Conservation (phyloP, 371 early-diverging fungal genomes). For the Umbelopsis sp. region DNA sequence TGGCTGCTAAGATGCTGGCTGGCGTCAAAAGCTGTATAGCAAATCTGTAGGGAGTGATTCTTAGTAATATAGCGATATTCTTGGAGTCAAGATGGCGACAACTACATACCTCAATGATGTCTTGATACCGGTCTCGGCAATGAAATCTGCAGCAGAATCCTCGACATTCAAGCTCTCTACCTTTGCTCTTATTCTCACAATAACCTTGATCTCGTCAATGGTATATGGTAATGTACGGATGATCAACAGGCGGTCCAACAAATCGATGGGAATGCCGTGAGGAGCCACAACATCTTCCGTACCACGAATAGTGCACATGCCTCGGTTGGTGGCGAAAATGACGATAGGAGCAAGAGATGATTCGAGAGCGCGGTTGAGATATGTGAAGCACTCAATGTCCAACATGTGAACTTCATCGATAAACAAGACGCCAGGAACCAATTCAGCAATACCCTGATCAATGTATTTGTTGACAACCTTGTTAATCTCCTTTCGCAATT, state of each 20-base stretch:
- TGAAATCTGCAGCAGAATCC: slow-evolving; percentile 74
- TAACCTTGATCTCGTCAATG: slow-evolving; percentile 87
- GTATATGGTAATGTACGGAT: slow-evolving; percentile 94
- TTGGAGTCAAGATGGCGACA: too few relatives aligned
- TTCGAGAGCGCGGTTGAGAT: slow-evolving; percentile 97
- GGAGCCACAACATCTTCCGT: slow-evolving; percentile 90
- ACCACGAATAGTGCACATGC: slow-evolving; percentile 93
- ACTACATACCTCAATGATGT: slow-evolving; percentile 65
- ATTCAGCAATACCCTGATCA: slow-evolving; percentile 97
- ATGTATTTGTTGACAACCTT: slow-evolving; percentile 98
- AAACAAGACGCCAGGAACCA: slow-evolving; percentile 97
- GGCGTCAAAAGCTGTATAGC: slow-evolving; percentile 98
- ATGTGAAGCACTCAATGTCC: slow-evolving; percentile 98
- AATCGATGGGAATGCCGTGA: slow-evolving; percentile 97
- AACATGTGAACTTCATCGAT: slow-evolving; percentile 99
- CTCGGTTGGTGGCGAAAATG: slow-evolving; percentile 97
- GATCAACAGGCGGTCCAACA: slow-evolving; percentile 95
- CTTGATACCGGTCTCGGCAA: slow-evolving; percentile 85
- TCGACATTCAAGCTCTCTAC: slow-evolving; percentile 81
- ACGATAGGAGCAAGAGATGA: slow-evolving; percentile 96
- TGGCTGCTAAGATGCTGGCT: slow-evolving; percentile 82
- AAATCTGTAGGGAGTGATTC: slow-evolving; percentile 63
- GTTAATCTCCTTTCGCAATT: slow-evolving; percentile 98
- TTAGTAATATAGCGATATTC: neutral
- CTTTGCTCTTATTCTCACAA: slow-evolving; percentile 91